phyloP scores from a whole-genome alignment of 1,284 basidiomycete genomes.

The Ustilago esculenta region DNA sequence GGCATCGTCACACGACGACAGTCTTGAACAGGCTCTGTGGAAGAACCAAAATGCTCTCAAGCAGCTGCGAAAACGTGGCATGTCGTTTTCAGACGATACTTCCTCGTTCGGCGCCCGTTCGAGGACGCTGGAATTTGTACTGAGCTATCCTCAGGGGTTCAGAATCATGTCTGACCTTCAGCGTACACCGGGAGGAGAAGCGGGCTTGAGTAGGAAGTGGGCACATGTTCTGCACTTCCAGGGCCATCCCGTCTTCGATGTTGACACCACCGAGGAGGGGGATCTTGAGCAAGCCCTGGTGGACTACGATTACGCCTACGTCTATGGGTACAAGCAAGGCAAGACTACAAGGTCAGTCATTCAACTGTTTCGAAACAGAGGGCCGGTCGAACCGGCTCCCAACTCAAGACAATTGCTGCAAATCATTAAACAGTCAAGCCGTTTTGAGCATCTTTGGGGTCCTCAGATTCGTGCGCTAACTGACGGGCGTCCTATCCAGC shows the following conservation, averaged over 20 bases:
- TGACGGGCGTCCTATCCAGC: slow-evolving; percentile 4
- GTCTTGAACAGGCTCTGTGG: not conserved
- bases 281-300: slow-evolving; percentile 1
- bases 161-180: not conserved
- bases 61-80: not conserved
- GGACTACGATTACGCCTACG: slow-evolving; percentile 2
- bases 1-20: not conserved
- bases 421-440: not conserved
- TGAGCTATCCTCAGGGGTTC: not conserved
- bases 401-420: not conserved
- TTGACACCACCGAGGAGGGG: not conserved
- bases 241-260: slow-evolving; percentile 1
- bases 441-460: not conserved
- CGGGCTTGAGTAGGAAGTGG: not conserved
- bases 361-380: not conserved
- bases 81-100: not conserved
- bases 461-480: not conserved
- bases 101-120: not conserved
- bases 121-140: slow-evolving; percentile 1
- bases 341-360: not conserved
- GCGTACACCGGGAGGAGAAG: not conserved
- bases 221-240: not conserved
- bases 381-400: not conserved
- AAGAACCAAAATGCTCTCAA: not conserved
- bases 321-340: slow-evolving; percentile 1